phyloP scores from a whole-genome alignment of 441 rosid species.

The Flueggea neowawraea region DNA sequence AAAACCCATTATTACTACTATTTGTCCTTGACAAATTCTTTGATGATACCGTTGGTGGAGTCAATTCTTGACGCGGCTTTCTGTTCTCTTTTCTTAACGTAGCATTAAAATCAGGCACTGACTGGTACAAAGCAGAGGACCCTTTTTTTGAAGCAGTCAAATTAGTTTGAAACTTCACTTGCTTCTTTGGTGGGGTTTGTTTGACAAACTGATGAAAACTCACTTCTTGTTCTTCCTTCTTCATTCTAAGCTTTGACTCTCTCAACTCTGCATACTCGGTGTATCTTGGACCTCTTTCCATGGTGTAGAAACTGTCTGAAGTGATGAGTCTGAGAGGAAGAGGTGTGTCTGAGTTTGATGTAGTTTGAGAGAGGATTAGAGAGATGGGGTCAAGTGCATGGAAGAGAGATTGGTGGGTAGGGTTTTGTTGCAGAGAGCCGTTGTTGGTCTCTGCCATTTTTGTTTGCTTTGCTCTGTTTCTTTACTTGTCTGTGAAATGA shows the following conservation, averaged over 20 bases:
- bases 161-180: slow-evolving; percentile 46
- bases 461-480: slow-evolving; percentile 13
- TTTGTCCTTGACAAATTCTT: slow-evolving; percentile 28
- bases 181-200: slow-evolving; percentile 52
- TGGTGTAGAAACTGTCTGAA: slow-evolving; percentile 27
- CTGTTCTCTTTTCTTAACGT: slow-evolving; percentile 69
- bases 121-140: slow-evolving; percentile 55
- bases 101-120: slow-evolving; percentile 74
- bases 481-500: neutral
- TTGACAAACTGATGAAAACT: slow-evolving; percentile 9
- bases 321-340: slow-evolving; percentile 41
- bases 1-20: slow-evolving; percentile 24
- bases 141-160: slow-evolving; percentile 28
- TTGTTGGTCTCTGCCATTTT: slow-evolving; percentile 33
- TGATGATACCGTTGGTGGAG: slow-evolving; percentile 34
- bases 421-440: slow-evolving; percentile 16
- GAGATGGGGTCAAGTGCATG: slow-evolving; percentile 43
- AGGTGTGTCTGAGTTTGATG: slow-evolving; percentile 27
- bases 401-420: slow-evolving; percentile 19
- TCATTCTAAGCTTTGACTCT: slow-evolving; percentile 56
- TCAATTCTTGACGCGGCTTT: slow-evolving; percentile 41
- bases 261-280: slow-evolving; percentile 60
- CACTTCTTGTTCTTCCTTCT: slow-evolving; percentile 23
- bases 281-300: slow-evolving; percentile 84
- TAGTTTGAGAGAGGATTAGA: slow-evolving; percentile 54